Base-by-base conservation (phyloP, 2,329 filamentous ascomycete genomes). In the Emmonsia crescens region DNA sequence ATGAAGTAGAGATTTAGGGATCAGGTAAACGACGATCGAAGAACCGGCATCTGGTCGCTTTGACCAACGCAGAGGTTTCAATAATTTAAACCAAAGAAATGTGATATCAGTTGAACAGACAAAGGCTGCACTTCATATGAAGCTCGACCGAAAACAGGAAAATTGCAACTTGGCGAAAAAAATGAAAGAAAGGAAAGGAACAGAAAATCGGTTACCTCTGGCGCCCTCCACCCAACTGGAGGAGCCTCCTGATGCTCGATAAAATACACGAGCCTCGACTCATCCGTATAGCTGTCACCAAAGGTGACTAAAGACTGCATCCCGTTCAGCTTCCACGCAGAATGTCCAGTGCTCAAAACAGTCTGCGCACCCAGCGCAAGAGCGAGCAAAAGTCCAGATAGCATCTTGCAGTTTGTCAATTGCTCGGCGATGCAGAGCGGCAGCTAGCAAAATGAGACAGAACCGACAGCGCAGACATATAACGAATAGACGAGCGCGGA, bases 231-330 rank as follows among this genome's bases (percentile, higher is more conserved):
- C 51, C 87, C 88, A 0, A 84, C 74, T 0, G 88, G 87, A 1
- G 89, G 88, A 0, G 83, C 78, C 5, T 77, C 74, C 66, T 84
- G 78, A 66, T 87, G 77, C 40, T 68, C 73, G 62, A 77, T 74
- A 69, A 91, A 87, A 70, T 89, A 91, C 10, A 70, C 69, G 10
- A 89, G 71, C 10, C 89, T 82, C 14, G 81, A 83, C 68, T 91
- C 86, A 69, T 92, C 89, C 0, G 87, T 89, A 69, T 88, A 91
- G 73, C 86, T 89, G 72, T 91, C 87, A 14, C 88, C 88, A 69
- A 91, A 91, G 0, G 85, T 80, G 46, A 90, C 81, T 44, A 90
- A 71, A 57, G 83, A 86, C 33, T 83, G 79, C 69, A 89, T 85
- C 44, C 78, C 76, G 38, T 74, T 73, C 48, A 79, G 67, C 14